Evolutionary conservation across 805 yeast genomes (phyloP), one percentile per base, ranked within the genome.

Genomic region (Lachancea cidri): DNA sequence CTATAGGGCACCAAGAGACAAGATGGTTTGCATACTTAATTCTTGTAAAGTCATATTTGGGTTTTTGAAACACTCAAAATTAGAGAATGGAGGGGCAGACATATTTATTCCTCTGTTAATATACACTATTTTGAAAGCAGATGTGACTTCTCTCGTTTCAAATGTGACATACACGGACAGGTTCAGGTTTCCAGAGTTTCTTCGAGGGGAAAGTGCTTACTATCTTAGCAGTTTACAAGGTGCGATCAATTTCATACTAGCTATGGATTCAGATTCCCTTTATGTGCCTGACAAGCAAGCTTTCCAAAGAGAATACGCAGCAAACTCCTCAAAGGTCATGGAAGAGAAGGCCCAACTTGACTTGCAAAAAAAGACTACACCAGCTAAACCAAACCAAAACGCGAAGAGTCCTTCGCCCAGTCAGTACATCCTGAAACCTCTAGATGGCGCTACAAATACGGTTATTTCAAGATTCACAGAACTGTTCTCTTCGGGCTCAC

Each of bases 41-140:
- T 80, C 93, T 39, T 91, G 97, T 57, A 91, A 91, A 62, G 89
- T 93, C 16, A 82, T 94, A 4, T 89, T 88, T 68, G 94, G 95
- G 8, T 71, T 86, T 43, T 74, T 94, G 35, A 79, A 88, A 47
- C 85, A 80, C 45, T 66, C 71, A 13, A 64, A 73, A 37, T 72
- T 79, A 40, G 83, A 79, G 44, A 67, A 70, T 38, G 91, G 85
- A 51, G 89, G 88, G 50, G 99, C 99, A 0, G 99, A 93, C 64
- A 78, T 85, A 29, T 93, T 93, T 62, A 74, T 93, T n/a, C 98
- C 99, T 0, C 60, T 91, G 32, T 67, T 93, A 39, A 87, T 93
- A 18, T 82, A 80, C 50, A 83, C 91, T 8, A 74, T 89, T 2
- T 60, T 91, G 35, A 81, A 79, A 51, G 79, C 91, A 1, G 76